These are phyloP conservation scores for Phascolomyces articulosus DNA, from an alignment of 371 early-diverging fungal genomes.

Conservation along the genomic window DNA sequence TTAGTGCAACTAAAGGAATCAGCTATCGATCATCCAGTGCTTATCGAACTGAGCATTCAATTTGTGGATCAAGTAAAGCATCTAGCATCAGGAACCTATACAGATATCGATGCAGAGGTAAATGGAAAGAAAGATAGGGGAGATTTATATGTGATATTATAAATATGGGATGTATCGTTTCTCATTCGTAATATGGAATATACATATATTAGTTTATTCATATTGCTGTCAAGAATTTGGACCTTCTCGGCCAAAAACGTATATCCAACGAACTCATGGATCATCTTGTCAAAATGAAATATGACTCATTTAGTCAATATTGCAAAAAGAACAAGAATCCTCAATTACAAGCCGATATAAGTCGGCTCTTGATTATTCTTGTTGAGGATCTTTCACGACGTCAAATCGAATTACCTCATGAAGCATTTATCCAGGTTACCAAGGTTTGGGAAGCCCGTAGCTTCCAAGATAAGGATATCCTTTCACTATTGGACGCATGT, in stretches of 20 bases:
- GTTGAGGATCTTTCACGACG: slow-evolving; percentile 21
- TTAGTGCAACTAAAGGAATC: slow-evolving; percentile 9
- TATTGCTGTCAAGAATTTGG: neutral
- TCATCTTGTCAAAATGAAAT: slow-evolving; percentile 25
- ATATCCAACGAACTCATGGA: slow-evolving; percentile 10
- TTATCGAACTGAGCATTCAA: slow-evolving; percentile 24
- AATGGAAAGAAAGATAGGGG: neutral
- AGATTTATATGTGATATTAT: too few relatives aligned
- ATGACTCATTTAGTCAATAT: slow-evolving; percentile 12
- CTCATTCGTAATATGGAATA: too few relatives aligned
- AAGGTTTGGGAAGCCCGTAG: neutral
- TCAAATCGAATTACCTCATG: neutral
- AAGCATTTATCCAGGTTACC: neutral
- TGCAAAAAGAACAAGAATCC: slow-evolving; percentile 13
- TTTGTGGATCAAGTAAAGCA: slow-evolving; percentile 12
- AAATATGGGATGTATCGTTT: too few relatives aligned
- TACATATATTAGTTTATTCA: slow-evolving; percentile 9
- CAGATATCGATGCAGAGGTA: slow-evolving; percentile 4
- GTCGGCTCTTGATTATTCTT: slow-evolving; percentile 28
- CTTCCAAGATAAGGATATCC: neutral
- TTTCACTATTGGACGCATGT: slow-evolving; percentile 27
- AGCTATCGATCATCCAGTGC: slow-evolving; percentile 26
- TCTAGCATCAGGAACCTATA: neutral
- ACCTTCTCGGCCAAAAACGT: slow-evolving; percentile 1
- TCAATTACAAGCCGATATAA: slow-evolving; percentile 4